Evolutionary conservation across 176 grass and related monocot species (phyloP).

Genomic region (Aegilops tauschii): DNA sequence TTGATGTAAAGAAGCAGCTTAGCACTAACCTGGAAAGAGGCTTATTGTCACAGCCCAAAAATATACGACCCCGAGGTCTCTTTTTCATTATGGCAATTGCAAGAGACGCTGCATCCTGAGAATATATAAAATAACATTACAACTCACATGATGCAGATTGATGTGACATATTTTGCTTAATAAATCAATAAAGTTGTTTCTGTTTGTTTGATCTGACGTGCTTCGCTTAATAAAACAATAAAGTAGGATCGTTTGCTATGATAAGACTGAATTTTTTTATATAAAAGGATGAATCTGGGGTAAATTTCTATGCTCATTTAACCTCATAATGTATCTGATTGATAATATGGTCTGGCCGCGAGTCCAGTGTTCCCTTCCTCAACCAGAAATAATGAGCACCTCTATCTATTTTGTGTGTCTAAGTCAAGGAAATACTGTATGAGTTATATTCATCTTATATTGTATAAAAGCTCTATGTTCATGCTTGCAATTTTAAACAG

Average conservation of each 20-base stretch:
- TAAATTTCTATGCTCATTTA: slow-evolving; percentile 11
- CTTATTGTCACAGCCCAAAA: slow-evolving; percentile 63
- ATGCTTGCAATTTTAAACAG: neutral
- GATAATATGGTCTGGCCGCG: slow-evolving; percentile 73
- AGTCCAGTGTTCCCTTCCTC: slow-evolving; percentile 72
- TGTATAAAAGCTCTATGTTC: neutral
- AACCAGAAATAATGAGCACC: slow-evolving; percentile 88
- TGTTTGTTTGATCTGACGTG: neutral
- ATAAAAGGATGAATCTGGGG: neutral
- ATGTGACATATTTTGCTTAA: neutral
- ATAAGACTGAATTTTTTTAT: neutral
- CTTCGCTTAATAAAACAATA: neutral
- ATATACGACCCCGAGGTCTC: slow-evolving; percentile 23
- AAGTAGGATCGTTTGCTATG: neutral
- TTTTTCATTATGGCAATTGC: slow-evolving; percentile 61
- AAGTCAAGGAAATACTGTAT: slow-evolving; percentile 47
- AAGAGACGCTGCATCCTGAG: slow-evolving; percentile 62
- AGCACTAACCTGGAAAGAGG: slow-evolving; percentile 58
- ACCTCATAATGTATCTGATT: slow-evolving; percentile 99
- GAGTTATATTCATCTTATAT: slow-evolving; percentile 14
- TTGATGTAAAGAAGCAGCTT: neutral
- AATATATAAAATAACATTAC: neutral
- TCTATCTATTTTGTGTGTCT: slow-evolving; percentile 83
- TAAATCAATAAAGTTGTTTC: neutral
- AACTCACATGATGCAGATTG: neutral